phyloP scores from a whole-genome alignment of 805 yeast species.

The Barnettozyma populi region DNA sequence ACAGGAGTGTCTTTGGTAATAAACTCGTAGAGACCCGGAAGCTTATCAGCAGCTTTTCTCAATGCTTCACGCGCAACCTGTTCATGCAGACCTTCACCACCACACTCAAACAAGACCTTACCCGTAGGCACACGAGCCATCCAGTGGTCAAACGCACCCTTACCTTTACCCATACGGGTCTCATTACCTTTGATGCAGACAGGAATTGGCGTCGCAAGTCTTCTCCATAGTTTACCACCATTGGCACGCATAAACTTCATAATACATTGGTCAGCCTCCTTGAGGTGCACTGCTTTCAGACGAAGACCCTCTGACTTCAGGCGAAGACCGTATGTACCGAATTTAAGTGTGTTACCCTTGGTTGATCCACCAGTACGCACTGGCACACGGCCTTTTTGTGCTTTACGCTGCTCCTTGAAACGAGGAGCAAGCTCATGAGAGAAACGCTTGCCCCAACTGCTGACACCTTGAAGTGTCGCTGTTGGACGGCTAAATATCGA shows the following conservation, averaged over 20 bases:
- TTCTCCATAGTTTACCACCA: slow-evolving; percentile 69
- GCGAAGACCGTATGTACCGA: slow-evolving; percentile 83
- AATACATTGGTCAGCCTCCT: slow-evolving; percentile 84
- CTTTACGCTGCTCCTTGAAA: slow-evolving; percentile 44
- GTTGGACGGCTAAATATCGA: background rate
- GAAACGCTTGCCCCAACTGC: slow-evolving; percentile 22
- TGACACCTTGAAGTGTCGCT: background rate
- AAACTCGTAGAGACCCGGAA: slow-evolving; percentile 91
- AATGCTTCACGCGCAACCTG: slow-evolving; percentile 85
- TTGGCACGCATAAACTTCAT: slow-evolving; percentile 79
- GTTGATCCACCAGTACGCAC: slow-evolving; percentile 93
- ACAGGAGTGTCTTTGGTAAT: slow-evolving; percentile 58
- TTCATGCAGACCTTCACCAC: slow-evolving; percentile 73
- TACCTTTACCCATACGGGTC: slow-evolving; percentile 99
- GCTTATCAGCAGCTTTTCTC: slow-evolving; percentile 83
- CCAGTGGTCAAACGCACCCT: slow-evolving; percentile 97
- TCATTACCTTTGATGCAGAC: slow-evolving; percentile 97
- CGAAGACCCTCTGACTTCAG: slow-evolving; percentile 85
- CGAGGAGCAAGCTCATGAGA: slow-evolving; percentile 27
- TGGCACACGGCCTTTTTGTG: slow-evolving; percentile 90
- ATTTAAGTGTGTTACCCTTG: slow-evolving; percentile 77
- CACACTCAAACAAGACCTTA: slow-evolving; percentile 81
- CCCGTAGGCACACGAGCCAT: slow-evolving; percentile 96
- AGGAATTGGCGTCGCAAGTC: slow-evolving; percentile 80
- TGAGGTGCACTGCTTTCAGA: slow-evolving; percentile 78